Evolutionary conservation across 768 basidiomycete species (phyloP).

Genomic region (Trametes meyenii): DNA sequence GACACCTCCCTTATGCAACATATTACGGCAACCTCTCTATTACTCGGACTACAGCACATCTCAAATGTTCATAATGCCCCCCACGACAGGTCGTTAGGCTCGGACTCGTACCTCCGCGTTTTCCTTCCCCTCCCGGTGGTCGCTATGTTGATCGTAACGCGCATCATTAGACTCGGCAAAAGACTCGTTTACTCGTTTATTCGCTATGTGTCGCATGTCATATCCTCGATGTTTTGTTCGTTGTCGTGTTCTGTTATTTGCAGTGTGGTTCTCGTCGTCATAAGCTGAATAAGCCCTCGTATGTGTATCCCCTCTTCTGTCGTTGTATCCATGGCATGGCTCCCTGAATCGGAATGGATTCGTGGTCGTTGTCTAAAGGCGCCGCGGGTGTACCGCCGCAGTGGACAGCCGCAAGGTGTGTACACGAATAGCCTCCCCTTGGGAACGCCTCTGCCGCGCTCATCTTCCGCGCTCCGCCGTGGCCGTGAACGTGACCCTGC

Average conservation of each 20-base stretch:
- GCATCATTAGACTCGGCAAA: conserved; percentile 1
- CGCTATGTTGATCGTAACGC: conserved; percentile 29
- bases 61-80: conserved; percentile 11
- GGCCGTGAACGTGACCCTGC: conserved; percentile 1
- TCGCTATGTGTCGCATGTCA: conserved; percentile 20
- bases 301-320: conserved; percentile 24
- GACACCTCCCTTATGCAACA: conserved; percentile 3
- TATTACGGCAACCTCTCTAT: conserved; percentile 16
- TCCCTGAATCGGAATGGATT: neutral
- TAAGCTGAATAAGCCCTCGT: conserved; percentile 14
- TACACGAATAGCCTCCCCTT: neutral
- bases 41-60: conserved; percentile 5
- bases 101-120: conserved; percentile 14
- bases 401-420: neutral
- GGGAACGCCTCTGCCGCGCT: neutral
- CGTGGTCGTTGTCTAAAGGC: neutral
- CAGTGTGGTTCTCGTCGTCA: conserved; percentile 3
- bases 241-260: conserved; percentile 19
- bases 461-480: neutral
- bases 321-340: conserved; percentile 3
- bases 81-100: conserved; percentile 14
- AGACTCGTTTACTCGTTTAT: conserved; percentile 1
- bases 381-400: neutral
- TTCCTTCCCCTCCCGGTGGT: conserved; percentile 6
- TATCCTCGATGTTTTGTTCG: conserved; percentile 17